Percentiles rank a stretch among this genome's conserved stretches.
phyloP scores from a whole-genome alignment of 768 basidiomycete species.

The Pleurotus eryngii region DNA sequence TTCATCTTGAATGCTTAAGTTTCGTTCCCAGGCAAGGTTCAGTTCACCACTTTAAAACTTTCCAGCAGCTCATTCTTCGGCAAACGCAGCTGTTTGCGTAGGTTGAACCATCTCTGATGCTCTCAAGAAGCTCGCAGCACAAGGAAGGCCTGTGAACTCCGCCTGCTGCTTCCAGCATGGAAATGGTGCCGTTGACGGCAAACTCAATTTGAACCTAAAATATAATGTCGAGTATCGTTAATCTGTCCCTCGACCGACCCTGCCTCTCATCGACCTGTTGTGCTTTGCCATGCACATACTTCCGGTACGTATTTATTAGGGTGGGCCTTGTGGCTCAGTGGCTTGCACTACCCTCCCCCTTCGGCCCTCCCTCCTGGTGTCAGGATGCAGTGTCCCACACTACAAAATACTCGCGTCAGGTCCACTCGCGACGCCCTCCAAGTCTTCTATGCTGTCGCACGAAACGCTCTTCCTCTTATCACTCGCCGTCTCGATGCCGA shows the following conservation, averaged over 20 bases:
- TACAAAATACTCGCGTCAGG: constrained; percentile 72
- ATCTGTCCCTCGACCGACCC: constrained; percentile 9
- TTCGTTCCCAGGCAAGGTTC: constrained; percentile 9
- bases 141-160: constrained; percentile 6
- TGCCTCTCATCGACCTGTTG: constrained; percentile 5
- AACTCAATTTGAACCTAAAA: constrained; percentile 11
- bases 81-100: neutral
- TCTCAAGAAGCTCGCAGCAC: neutral
- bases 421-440: constrained; percentile 78
- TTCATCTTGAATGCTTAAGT: constrained; percentile 7
- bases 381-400: constrained; percentile 72
- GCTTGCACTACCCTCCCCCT: constrained; percentile 17
- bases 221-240: constrained; percentile 6
- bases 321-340: constrained; percentile 15
- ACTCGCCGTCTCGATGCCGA: constrained; percentile 81
- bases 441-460: constrained; percentile 76
- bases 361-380: constrained; percentile 15
- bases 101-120: neutral
- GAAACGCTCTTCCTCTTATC: constrained; percentile 66
- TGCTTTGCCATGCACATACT: neutral
- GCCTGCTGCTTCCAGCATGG: constrained; percentile 3
- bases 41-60: constrained; percentile 9
- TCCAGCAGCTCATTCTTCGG: constrained; percentile 8
- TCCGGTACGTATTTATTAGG: constrained; percentile 7
- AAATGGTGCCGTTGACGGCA: constrained; percentile 9